Evolutionary conservation across 2,329 filamentous ascomycete species (phyloP), one percentile per base, ranked within the genome.

Genomic region (Trichoderma endophyticum): DNA sequence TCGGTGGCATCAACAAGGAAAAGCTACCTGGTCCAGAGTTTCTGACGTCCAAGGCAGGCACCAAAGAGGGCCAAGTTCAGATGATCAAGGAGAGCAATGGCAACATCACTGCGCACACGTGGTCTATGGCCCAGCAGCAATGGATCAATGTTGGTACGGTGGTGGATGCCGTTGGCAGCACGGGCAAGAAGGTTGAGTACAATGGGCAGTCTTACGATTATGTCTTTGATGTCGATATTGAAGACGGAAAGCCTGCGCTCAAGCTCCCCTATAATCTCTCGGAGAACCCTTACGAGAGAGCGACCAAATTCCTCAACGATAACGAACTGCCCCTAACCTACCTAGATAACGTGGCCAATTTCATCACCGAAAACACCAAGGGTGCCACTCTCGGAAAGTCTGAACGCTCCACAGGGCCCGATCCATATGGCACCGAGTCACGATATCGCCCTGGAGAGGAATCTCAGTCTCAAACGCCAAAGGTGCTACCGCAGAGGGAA

Each of bases 101-200:
- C 60, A 93, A 89, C 66, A 87, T 98, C 34, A 94, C 92, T 5
- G 94, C 95, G 9, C 93, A 98, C 79, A 91, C 93, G 73, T 98
- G 95, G 95, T 97, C 95, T 14, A 82, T 83, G 74, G 82, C 84
- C 74, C 86, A 91, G 73, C 86, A 89, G 66, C 86, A 94, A 79
- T 98, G 95, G 95, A 86, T 94, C 71, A 92, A 92, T 74, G 92
- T 98, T 9, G 96, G 96, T n/a, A 97, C 94, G 0, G 95, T 99
- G 0, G 96, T 98, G 12, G 94, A 97, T 76, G 90, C 94, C 4
- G 93, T 92, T 6, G 94, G 92, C 48, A 97, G 94, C 79, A 93
- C 90, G 75, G 93, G 93, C 12, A 90, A 90, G 72, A 94, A 95
- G 82, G 89, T 90, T 8, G 87, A 91, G 72, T 92, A 95, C 79